Conservation (phyloP, 805 yeast genomes). For the Spencermartinsiella europaea region DNA sequence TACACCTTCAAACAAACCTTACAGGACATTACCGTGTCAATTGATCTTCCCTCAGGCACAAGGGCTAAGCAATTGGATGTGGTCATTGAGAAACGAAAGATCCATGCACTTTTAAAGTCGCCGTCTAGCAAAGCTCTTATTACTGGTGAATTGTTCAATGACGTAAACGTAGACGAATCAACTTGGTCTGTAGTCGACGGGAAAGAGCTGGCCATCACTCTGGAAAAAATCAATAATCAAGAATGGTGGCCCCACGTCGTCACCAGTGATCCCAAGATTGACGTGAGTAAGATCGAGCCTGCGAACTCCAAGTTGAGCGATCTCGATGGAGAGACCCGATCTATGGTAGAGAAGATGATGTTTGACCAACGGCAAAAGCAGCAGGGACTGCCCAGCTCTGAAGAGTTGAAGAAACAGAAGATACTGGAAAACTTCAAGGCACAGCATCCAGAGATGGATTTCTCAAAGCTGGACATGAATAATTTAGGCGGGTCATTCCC, state of each 20-base stretch:
- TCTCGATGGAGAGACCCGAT: conserved; percentile 38
- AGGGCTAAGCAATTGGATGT: conserved; percentile 34
- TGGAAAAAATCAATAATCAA: conserved; percentile 34
- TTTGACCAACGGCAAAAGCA: conserved; percentile 41
- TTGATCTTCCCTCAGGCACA: conserved; percentile 31
- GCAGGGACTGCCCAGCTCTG: conserved; percentile 35
- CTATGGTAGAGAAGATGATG: conserved; percentile 46
- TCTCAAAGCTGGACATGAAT: conserved; percentile 28
- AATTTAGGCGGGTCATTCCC: background rate
- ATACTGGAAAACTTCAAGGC: conserved; percentile 35
- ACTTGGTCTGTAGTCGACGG: conserved; percentile 41
- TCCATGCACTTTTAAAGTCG: conserved; percentile 25
- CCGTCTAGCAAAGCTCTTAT: conserved; percentile 20
- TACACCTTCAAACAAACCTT: conserved; percentile 40
- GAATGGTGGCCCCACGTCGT: conserved; percentile 48
- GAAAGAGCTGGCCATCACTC: conserved; percentile 32
- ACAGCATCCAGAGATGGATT: conserved; percentile 43
- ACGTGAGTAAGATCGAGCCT: conserved; percentile 37
- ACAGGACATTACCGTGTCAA: conserved; percentile 36
- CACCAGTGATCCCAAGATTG: conserved; percentile 33
- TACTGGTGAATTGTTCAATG: conserved; percentile 35
- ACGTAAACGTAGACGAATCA: conserved; percentile 31
- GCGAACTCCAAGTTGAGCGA: conserved; percentile 38
- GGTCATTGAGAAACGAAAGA: conserved; percentile 19
- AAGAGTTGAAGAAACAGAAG: conserved; percentile 33